Percentiles rank a stretch among this genome's conserved stretches.
These are phyloP conservation scores for Oleoguttula mirabilis DNA, from an alignment of 495 filamentous ascomycete species.

Conservation along the genomic window DNA sequence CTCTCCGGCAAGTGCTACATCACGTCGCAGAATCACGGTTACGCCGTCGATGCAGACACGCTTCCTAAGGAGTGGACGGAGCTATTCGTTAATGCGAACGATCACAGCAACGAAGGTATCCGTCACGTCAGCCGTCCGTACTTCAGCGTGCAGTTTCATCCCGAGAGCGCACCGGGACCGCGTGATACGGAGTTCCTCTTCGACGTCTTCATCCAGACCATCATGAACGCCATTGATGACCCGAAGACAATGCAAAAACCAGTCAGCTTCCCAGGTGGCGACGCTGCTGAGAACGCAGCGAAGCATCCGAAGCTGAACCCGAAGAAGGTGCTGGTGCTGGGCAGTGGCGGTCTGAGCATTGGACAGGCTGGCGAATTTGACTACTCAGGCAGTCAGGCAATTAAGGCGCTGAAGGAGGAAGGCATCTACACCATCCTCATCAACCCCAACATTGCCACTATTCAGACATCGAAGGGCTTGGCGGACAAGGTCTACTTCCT, in stretches of 20 bases:
- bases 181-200: conserved; percentile 96
- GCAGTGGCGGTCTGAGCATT: conserved; percentile 87
- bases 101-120: conserved; percentile 95
- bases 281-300: conserved; percentile 59
- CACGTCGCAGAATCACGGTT: conserved; percentile 96
- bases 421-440: conserved; percentile 91
- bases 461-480: conserved; percentile 90
- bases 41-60: conserved; percentile 68
- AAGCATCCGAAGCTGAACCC: conserved; percentile 65
- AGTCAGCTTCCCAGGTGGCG: conserved; percentile 77
- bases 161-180: conserved; percentile 89
- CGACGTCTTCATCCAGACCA: conserved; percentile 85
- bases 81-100: conserved; percentile 94
- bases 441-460: conserved; percentile 97
- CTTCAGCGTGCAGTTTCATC: conserved; percentile 98
- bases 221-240: conserved; percentile 52
- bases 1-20: conserved; percentile 93
- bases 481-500: conserved; percentile 99
- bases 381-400: conserved; percentile 85
- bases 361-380: conserved; percentile 97
- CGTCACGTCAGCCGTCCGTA: conserved; percentile 72
- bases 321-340: conserved; percentile 89
- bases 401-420: conserved; percentile 97
- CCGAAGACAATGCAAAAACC: conserved; percentile 50
- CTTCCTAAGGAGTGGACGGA: conserved; percentile 76